These are phyloP conservation scores for Eutrema japonicum DNA, from an alignment of 345 rosid species.

Conservation along the genomic window DNA sequence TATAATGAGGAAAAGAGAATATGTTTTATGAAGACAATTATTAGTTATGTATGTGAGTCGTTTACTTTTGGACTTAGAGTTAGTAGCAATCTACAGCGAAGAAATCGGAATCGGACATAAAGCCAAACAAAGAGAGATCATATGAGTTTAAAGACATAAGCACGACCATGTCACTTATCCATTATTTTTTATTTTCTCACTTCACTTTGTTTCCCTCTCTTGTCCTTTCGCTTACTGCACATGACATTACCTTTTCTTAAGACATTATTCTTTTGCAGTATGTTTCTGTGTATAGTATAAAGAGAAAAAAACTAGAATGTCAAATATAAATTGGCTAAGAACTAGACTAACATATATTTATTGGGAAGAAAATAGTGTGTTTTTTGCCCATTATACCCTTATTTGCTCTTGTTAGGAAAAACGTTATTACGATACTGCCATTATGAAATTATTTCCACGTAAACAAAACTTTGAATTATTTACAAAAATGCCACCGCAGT, in stretches of 20 bases:
- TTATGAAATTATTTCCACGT: too few relatives aligned
- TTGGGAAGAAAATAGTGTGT: too few relatives aligned
- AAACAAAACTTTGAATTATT: too few relatives aligned
- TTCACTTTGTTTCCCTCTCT: slow-evolving; percentile 33
- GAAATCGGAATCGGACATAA: slow-evolving; percentile 32
- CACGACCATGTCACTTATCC: slow-evolving; percentile 39
- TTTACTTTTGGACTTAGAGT: slow-evolving; percentile 21
- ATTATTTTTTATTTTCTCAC: slow-evolving; percentile 35
- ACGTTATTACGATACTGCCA: too few relatives aligned
- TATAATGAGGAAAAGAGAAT: slow-evolving; percentile 20
- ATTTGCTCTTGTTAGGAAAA: too few relatives aligned
- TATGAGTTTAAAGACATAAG: slow-evolving; percentile 26
- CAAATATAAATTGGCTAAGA: too few relatives aligned
- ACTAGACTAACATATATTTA: too few relatives aligned
- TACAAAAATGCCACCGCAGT: too few relatives aligned
- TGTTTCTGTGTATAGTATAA: slow-evolving; percentile 21
- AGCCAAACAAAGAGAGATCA: slow-evolving; percentile 37
- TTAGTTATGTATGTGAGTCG: slow-evolving; percentile 23
- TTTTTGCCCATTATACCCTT: too few relatives aligned
- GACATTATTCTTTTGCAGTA: slow-evolving; percentile 14
- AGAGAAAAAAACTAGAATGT: too few relatives aligned
- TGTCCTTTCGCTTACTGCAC: slow-evolving; percentile 31
- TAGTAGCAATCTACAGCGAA: slow-evolving; percentile 1
- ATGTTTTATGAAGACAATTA: slow-evolving; percentile 34
- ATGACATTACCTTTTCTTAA: slow-evolving; percentile 42